Evolutionary conservation across 495 filamentous ascomycete genomes (phyloP), one percentile per base, ranked within the genome.

Genomic region (Aspergillus leporis): DNA sequence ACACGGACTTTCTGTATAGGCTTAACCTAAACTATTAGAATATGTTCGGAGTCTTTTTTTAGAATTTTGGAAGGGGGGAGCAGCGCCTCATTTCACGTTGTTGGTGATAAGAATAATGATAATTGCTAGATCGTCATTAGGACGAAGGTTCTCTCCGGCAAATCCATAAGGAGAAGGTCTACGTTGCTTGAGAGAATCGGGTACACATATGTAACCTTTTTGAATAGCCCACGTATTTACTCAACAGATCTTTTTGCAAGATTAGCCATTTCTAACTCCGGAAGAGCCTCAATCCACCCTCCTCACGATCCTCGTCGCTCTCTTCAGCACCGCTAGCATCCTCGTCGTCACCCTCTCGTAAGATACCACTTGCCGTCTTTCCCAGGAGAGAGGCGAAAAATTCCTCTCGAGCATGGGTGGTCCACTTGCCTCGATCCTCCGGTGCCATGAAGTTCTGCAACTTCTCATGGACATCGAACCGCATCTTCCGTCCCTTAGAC

Each of bases 381-480:
- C 94, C 95, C 55, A 98, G 85, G 67, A 98, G 73, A 32, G 91
- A 89, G 31, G 87, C 87, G 76, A 98, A 97, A 66, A 98, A 87
- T 65, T 96, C 84, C 66, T 91, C 90, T 53, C 91, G 84, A 40
- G 91, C 90, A 53, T 84, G 80, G 53, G 84, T 80, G 51, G 90
- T 88, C 93, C 93, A 97, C 13, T 61, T 69, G 3, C 87, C 81
- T 30, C 89, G 76, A 68, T 96, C 90, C 70, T 96, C 90, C 0
- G 93, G 89, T 30, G 92, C 93, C 93, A 97, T 97, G 69, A 98
- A 98, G 75, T 97, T 97, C 78, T 94, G 90, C 61, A 98, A 72
- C 73, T 97, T 98, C 77, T 98, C 92, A 66, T 98, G 93, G 18
- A 98, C 92, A 48, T 88, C 91, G 74, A 90, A 98, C 46, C 89